phyloP scores from a whole-genome alignment of 306 rosid genomes.

The Vicia villosa region DNA sequence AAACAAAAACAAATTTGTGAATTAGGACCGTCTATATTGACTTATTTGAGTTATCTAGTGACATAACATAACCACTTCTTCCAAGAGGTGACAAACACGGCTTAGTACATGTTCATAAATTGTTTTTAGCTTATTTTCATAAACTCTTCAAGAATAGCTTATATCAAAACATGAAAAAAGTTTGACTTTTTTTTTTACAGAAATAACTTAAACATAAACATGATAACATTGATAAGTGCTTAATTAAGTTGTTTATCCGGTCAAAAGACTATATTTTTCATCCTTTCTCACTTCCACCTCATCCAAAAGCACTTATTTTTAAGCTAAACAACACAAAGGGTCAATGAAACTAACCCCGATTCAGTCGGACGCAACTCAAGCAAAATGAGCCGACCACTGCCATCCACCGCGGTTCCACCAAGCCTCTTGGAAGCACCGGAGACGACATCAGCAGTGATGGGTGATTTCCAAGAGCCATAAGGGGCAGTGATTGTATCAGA shows the following conservation, averaged over 20 bases:
- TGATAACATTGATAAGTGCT: too few species aligned
- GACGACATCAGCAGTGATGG: too few species aligned
- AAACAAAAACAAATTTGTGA: conserved; percentile 12
- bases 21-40: neutral
- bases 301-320: neutral
- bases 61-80: neutral
- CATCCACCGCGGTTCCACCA: conserved; percentile 57
- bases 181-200: neutral
- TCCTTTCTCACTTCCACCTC: neutral
- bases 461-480: too few species aligned
- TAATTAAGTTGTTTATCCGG: neutral
- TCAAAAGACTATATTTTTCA: neutral
- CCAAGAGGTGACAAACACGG: neutral
- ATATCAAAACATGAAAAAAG: neutral
- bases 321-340: neutral
- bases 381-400: conserved; percentile 87
- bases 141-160: neutral
- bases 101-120: neutral
- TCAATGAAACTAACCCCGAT: conserved; percentile 54
- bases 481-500: too few species aligned
- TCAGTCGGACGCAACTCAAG: conserved; percentile 86
- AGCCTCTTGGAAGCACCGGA: too few species aligned
- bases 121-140: neutral
- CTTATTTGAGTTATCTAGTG: neutral
- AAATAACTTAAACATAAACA: neutral